These are phyloP conservation scores for Alternaria brassicae DNA, from an alignment of 2,329 filamentous ascomycete genomes.

Conservation along the genomic window DNA sequence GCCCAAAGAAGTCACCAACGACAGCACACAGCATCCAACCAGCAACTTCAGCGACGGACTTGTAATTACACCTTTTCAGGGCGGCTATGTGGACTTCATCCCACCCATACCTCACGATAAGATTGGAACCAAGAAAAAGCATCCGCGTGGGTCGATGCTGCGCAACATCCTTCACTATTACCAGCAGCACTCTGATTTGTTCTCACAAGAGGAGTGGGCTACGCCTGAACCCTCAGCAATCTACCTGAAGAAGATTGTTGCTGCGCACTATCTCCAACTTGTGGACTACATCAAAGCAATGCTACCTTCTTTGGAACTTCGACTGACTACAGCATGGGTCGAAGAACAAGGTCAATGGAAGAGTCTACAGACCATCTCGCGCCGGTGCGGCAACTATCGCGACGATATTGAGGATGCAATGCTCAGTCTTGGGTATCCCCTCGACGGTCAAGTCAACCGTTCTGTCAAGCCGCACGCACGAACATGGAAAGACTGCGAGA, in stretches of 20 bases:
- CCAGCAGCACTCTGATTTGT: constrained; percentile 26
- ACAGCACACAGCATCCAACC: constrained; percentile 6
- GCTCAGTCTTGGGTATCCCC: constrained; percentile 36
- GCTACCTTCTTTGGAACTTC: constrained; percentile 44
- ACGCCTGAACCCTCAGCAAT: constrained; percentile 32
- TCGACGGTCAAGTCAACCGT: constrained; percentile 16
- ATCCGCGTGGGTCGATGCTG: constrained; percentile 41
- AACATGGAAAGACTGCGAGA: constrained; percentile 38
- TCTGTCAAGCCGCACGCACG: background rate
- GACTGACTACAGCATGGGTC: constrained; percentile 41
- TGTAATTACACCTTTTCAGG: constrained; percentile 37
- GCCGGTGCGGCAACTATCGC: constrained; percentile 46
- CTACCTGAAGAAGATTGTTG: constrained; percentile 46
- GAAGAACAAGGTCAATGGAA: constrained; percentile 48
- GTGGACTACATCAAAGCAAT: constrained; percentile 47
- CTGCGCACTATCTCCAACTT: constrained; percentile 43
- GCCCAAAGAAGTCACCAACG: constrained; percentile 18
- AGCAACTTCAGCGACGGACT: constrained; percentile 8
- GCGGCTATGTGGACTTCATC: constrained; percentile 42
- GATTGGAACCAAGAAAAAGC: background rate
- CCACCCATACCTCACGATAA: constrained; percentile 17
- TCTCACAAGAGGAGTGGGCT: constrained; percentile 29
- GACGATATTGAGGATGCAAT: constrained; percentile 46
- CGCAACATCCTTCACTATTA: constrained; percentile 41
- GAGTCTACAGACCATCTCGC: constrained; percentile 40